phyloP scores from a whole-genome alignment of 371 early-diverging fungal species.

The Rhizomucor miehei region DNA sequence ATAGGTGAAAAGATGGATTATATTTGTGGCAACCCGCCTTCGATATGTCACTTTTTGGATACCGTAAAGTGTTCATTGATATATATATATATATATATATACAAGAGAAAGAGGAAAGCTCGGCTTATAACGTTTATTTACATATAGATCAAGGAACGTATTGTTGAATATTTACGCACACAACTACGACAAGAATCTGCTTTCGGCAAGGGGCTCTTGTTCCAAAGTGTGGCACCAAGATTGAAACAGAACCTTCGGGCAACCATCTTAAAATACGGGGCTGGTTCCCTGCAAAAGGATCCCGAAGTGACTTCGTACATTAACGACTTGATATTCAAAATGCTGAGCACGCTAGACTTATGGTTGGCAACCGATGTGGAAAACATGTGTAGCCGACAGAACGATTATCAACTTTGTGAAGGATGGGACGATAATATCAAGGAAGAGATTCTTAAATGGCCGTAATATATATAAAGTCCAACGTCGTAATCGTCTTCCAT shows the following conservation, averaged over 20 bases:
- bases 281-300: conserved; percentile 27
- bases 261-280: conserved; percentile 28
- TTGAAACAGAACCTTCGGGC: conserved; percentile 26
- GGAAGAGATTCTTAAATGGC: conserved; percentile 41
- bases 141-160: conserved; percentile 39
- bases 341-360: conserved; percentile 20
- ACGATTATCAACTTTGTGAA: conserved; percentile 32
- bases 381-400: conserved; percentile 29
- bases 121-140: neutral
- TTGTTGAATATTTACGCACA: conserved; percentile 15
- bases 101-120: too few relatives aligned
- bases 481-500: too few relatives aligned
- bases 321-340: conserved; percentile 24
- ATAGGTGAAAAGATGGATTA: conserved; percentile 54
- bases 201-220: conserved; percentile 31
- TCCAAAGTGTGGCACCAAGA: conserved; percentile 22
- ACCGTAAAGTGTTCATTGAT: conserved; percentile 17
- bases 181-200: conserved; percentile 33
- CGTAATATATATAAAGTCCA: too few relatives aligned
- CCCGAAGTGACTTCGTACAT: conserved; percentile 23
- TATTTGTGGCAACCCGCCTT: conserved; percentile 68
- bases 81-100: neutral
- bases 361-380: conserved; percentile 35
- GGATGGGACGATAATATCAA: conserved; percentile 44
- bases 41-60: conserved; percentile 59